Evolutionary conservation across 2,329 filamentous ascomycete species (phyloP).

Genomic region (Cercospora sp.): DNA sequence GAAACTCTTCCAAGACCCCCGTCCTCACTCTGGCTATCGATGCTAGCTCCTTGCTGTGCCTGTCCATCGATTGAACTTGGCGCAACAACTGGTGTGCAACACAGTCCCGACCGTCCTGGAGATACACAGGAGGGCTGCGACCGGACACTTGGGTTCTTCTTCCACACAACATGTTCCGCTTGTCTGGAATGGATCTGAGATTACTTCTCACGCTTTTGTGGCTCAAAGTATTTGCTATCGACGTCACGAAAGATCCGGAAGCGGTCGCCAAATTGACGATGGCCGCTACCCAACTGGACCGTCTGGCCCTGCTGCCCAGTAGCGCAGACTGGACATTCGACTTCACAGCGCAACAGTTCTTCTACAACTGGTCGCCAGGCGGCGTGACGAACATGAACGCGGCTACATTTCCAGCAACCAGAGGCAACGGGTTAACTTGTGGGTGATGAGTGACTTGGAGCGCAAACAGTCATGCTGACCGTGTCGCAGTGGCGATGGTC

Average conservation of each 20-base stretch:
- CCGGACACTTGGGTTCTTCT: constrained; percentile 11
- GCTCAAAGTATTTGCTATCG: constrained; percentile 37
- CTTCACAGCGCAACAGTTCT: constrained; percentile 45
- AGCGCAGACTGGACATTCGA: constrained; percentile 53
- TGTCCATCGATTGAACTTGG: constrained; percentile 1
- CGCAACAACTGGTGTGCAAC: constrained; percentile 7
- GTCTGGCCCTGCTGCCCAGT: constrained; percentile 44
- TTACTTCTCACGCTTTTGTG: constrained; percentile 31
- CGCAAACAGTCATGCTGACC: constrained; percentile 11
- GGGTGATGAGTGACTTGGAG: constrained; percentile 30
- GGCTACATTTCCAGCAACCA: constrained; percentile 53
- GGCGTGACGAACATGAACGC: constrained; percentile 56
- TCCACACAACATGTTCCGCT: constrained; percentile 26
- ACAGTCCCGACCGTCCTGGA: constrained; percentile 4
- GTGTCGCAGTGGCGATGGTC: constrained; percentile 36
- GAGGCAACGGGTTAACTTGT: constrained; percentile 51
- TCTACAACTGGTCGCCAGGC: constrained; percentile 49
- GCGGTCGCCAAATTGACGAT: constrained; percentile 44
- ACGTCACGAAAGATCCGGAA: constrained; percentile 44
- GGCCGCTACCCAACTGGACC: constrained; percentile 51
- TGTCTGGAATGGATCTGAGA: constrained; percentile 18
- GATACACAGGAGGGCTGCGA: constrained; percentile 17
- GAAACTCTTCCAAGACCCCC: neutral
- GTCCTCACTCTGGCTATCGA: neutral
- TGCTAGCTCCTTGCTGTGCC: constrained; percentile 1